phyloP scores from a whole-genome alignment of 2,329 filamentous ascomycete genomes.

The Lachnellula hyalina region DNA sequence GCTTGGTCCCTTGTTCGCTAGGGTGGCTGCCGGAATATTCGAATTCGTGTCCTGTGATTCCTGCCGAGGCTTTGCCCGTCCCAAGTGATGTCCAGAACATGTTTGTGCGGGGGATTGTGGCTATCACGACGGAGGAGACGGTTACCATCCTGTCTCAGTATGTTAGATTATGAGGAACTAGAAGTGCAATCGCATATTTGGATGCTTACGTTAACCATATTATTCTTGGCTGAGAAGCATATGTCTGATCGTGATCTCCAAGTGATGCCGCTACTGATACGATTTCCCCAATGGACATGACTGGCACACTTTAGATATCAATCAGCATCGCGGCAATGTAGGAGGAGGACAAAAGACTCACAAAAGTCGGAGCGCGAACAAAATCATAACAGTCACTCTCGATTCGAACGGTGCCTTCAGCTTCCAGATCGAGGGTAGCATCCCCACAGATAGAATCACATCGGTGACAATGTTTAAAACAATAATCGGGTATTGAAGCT shows the following conservation, averaged over 20 bases:
- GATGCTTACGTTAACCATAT: conserved; percentile 7
- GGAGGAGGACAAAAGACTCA: not conserved
- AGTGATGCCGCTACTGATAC: not conserved
- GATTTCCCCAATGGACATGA: conserved; percentile 2
- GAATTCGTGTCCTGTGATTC: conserved; percentile 6
- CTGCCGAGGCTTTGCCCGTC: conserved; percentile 3
- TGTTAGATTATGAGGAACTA: not conserved
- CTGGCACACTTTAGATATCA: not conserved
- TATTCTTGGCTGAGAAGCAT: conserved; percentile 1
- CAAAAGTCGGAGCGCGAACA: conserved; percentile 5
- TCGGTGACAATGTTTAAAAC: conserved; percentile 7
- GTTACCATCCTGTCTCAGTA: conserved; percentile 1
- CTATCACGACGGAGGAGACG: conserved; percentile 3
- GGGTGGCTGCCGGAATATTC: conserved; percentile 2
- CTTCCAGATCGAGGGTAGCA: conserved; percentile 6
- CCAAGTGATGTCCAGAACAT: conserved; percentile 9
- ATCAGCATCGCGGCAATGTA: not conserved
- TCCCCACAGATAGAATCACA: not conserved
- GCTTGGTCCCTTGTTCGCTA: not conserved
- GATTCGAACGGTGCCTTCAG: not conserved
- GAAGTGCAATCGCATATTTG: not conserved
- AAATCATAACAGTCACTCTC: conserved; percentile 3
- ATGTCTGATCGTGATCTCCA: conserved; percentile 3
- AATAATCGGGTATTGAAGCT: conserved; percentile 5
- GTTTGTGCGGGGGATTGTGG: conserved; percentile 10